A percentile compares a stretch with the other conserved stretches of the same genome.
Conservation (phyloP, 2,329 filamentous ascomycete genomes). For the Apiospora phragmitis region DNA sequence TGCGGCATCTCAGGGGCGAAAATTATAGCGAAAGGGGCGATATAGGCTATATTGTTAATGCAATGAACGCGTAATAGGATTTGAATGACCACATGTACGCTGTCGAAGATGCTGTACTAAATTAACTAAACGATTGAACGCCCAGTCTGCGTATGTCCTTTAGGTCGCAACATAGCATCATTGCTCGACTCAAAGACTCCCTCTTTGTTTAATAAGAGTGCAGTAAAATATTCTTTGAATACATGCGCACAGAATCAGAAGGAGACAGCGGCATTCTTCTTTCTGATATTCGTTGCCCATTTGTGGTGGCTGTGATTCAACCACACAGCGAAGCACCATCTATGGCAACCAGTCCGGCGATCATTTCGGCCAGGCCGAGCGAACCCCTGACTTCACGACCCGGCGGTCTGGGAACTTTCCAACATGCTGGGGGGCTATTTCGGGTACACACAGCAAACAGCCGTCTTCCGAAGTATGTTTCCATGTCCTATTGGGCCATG, state of each 20-base stretch:
- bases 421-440: not conserved
- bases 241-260: no score
- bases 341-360: not conserved
- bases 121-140: not conserved
- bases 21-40: conserved; percentile 1
- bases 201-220: no score
- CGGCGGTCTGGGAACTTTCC: not conserved
- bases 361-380: not conserved
- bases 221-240: no score
- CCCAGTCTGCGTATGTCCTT: not conserved
- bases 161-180: no score
- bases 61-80: not conserved
- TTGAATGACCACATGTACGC: not conserved
- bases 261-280: not conserved
- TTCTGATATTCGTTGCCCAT: not conserved
- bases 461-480: not conserved
- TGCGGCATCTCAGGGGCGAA: not conserved
- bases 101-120: not conserved
- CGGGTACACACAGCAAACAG: not conserved
- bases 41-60: not conserved
- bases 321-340: not conserved
- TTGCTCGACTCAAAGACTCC: not conserved
- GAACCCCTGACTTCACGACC: not conserved
- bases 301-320: not conserved
- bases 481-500: not conserved